Conservation (phyloP, 2,329 filamentous ascomycete species). For the Microdochium bolleyi region DNA sequence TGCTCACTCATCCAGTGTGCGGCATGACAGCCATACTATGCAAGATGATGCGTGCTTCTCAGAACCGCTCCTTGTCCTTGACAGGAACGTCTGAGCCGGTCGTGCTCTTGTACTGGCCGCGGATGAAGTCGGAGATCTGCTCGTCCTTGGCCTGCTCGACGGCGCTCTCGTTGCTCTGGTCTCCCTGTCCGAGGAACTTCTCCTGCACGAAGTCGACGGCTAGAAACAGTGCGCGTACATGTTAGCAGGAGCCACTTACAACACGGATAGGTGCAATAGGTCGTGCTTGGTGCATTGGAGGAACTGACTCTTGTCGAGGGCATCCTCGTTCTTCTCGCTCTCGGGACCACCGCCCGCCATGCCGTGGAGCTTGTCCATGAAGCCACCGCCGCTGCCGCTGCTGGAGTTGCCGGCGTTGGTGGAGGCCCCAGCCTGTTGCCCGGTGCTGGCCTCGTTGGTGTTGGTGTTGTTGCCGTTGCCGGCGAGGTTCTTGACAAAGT, state of each 20-base stretch:
- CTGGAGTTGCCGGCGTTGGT: conserved; percentile 30
- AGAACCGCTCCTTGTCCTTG: conserved; percentile 54
- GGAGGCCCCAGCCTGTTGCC: conserved; percentile 11
- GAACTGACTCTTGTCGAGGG: conserved; percentile 66
- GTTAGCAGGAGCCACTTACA: neutral
- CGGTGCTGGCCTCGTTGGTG: conserved; percentile 8
- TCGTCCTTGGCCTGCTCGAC: conserved; percentile 80
- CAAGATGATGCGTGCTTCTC: neutral
- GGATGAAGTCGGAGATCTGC: conserved; percentile 66
- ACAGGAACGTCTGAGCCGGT: conserved; percentile 65
- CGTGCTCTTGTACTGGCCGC: conserved; percentile 58
- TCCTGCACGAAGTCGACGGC: conserved; percentile 74
- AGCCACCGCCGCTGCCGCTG: conserved; percentile 37
- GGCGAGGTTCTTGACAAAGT: conserved; percentile 45
- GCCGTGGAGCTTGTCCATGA: conserved; percentile 64
- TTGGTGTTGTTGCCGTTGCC: conserved; percentile 23
- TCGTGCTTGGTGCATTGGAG: neutral
- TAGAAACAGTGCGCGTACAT: conserved; percentile 22
- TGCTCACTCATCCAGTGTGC: no score
- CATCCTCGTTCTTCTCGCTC: conserved; percentile 76
- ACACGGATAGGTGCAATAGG: neutral
- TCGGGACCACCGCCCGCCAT: conserved; percentile 64
- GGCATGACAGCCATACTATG: no score
- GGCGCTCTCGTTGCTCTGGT: conserved; percentile 65
- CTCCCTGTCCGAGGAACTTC: conserved; percentile 60